These are phyloP conservation scores for Lipomyces kockii DNA, from an alignment of 805 yeast species.

Conservation along the genomic window DNA sequence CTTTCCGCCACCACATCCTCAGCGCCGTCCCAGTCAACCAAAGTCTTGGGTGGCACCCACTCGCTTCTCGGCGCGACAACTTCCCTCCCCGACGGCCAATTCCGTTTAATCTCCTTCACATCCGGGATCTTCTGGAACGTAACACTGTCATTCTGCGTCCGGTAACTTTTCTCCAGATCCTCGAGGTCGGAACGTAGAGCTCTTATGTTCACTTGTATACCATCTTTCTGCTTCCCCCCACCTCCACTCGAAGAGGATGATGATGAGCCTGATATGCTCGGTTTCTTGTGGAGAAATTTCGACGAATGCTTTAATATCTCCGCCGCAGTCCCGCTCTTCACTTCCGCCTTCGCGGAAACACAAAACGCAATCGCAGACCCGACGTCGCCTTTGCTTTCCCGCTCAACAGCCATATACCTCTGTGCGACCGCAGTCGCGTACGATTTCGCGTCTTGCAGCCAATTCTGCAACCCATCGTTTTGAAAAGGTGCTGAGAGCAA, in stretches of 20 bases:
- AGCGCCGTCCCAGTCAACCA: slow-evolving; percentile 22
- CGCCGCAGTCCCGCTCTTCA: slow-evolving; percentile 25
- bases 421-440: slow-evolving; percentile 41
- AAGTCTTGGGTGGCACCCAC: slow-evolving; percentile 41
- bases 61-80: slow-evolving; percentile 39
- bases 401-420: slow-evolving; percentile 41
- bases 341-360: slow-evolving; percentile 35
- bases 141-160: slow-evolving; percentile 43
- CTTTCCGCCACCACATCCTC: slow-evolving; percentile 11
- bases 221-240: slow-evolving; percentile 5
- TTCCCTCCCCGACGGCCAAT: slow-evolving; percentile 46
- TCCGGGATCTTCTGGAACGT: slow-evolving; percentile 45
- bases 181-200: slow-evolving; percentile 32
- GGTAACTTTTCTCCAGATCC: slow-evolving; percentile 32
- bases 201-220: slow-evolving; percentile 19
- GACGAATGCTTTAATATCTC: slow-evolving; percentile 7
- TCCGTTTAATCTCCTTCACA: slow-evolving; percentile 37
- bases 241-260: slow-evolving; percentile 2
- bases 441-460: slow-evolving; percentile 40
- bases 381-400: slow-evolving; percentile 37
- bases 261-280: neutral
- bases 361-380: slow-evolving; percentile 43
- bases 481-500: slow-evolving; percentile 35
- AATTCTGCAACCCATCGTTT: slow-evolving; percentile 25
- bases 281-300: slow-evolving; percentile 9